A percentile compares a stretch with the other conserved stretches of the same genome.
These are phyloP conservation scores for Phanerochaete sordida DNA, from an alignment of 768 basidiomycete genomes.

Conservation along the genomic window DNA sequence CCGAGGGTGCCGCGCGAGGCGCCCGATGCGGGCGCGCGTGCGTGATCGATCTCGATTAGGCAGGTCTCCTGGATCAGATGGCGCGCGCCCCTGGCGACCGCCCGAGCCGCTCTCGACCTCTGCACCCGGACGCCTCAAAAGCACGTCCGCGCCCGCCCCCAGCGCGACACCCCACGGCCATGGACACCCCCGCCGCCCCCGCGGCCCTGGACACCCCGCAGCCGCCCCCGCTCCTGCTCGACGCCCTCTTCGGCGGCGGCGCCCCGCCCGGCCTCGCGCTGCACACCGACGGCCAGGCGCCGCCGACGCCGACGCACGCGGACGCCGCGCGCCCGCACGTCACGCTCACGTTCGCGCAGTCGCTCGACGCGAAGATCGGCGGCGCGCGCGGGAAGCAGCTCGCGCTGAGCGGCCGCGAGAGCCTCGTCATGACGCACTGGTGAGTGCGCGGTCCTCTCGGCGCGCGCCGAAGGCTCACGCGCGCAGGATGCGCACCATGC, in stretches of 20 bases:
- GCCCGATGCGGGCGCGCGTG: too few relatives aligned
- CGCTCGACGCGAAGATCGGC: slow-evolving; percentile 86
- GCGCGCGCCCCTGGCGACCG: background rate
- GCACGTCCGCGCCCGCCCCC: background rate
- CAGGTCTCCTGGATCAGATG: background rate
- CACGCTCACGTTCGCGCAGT: slow-evolving; percentile 86
- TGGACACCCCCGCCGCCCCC: background rate
- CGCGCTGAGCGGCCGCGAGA: slow-evolving; percentile 78
- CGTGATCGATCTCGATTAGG: background rate
- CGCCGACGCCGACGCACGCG: slow-evolving; percentile 9
- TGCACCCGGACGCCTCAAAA: background rate
- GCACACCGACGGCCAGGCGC: slow-evolving; percentile 8
- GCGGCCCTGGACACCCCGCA: background rate
- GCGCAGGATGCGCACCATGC: slow-evolving; percentile 83
- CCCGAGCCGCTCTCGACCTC: background rate
- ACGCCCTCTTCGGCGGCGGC: slow-evolving; percentile 6
- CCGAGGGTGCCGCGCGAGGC: too few relatives aligned
- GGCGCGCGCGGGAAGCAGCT: slow-evolving; percentile 72
- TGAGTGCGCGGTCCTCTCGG: slow-evolving; percentile 29
- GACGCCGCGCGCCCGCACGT: slow-evolving; percentile 46
- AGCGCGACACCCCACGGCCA: background rate
- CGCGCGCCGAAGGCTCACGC: slow-evolving; percentile 5
- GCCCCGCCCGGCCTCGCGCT: slow-evolving; percentile 8
- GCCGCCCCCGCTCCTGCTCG: slow-evolving; percentile 14
- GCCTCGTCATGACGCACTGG: slow-evolving; percentile 95